phyloP scores from a whole-genome alignment of 257 asterid genomes.

The Haberlea rhodopensis region DNA sequence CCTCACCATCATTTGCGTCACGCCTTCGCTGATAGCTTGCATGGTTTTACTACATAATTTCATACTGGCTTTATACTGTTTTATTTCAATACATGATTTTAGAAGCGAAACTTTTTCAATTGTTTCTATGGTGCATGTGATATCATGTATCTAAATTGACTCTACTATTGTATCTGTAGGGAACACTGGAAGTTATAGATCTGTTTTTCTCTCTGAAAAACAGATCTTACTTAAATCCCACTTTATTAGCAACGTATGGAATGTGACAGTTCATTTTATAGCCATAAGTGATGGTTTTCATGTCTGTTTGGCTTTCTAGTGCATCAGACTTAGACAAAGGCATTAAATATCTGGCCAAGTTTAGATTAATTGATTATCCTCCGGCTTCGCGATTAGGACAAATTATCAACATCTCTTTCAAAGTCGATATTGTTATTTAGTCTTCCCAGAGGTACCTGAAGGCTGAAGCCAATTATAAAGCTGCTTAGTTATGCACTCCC shows the following conservation, averaged over 20 bases:
- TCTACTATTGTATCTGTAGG: background rate
- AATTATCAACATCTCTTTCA: conserved; percentile 29
- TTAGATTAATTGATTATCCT: conserved; percentile 16
- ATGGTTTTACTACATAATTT: background rate
- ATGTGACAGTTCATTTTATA: background rate
- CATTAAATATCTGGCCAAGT: conserved; percentile 6
- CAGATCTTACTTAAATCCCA: no score
- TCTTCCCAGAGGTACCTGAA: conserved; percentile 35
- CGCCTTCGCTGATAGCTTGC: conserved; percentile 10
- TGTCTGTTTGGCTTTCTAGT: background rate
- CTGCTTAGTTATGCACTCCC: conserved; percentile 58
- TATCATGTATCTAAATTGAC: background rate
- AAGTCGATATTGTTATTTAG: conserved; percentile 28
- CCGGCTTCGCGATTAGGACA: conserved; percentile 14
- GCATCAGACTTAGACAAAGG: conserved; percentile 1
- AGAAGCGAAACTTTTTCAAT: no score
- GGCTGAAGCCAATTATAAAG: conserved; percentile 40
- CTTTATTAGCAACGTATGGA: background rate
- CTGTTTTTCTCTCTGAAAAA: background rate
- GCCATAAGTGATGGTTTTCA: background rate
- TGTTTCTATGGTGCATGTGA: no score
- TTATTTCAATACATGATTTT: no score
- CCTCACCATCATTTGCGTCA: conserved; percentile 3
- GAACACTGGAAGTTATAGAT: conserved; percentile 11
- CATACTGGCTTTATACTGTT: background rate